Percentiles rank a stretch among this genome's conserved stretches.
These are phyloP conservation scores for Alloteropsis semialata DNA, from an alignment of 176 grass and related monocot species.

Conservation along the genomic window DNA sequence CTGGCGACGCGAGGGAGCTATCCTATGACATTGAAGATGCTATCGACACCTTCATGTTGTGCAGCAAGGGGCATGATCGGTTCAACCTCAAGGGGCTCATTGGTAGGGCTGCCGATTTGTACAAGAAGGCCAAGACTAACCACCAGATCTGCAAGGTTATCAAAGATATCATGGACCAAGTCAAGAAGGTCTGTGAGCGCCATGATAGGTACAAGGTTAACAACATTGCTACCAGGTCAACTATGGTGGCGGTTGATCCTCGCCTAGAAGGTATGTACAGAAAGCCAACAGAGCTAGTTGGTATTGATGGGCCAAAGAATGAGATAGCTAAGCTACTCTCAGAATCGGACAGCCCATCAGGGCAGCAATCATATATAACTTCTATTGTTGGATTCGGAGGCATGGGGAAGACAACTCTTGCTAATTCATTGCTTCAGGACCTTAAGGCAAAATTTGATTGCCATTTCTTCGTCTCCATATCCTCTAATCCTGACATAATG, in stretches of 20 bases:
- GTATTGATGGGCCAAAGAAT: neutral
- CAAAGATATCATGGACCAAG: neutral
- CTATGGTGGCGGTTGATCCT: neutral
- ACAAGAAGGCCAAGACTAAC: neutral
- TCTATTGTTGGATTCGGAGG: neutral
- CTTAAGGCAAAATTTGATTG: neutral
- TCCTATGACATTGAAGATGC: neutral
- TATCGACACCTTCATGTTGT: neutral
- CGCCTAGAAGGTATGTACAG: neutral
- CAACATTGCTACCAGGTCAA: neutral
- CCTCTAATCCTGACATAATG: neutral
- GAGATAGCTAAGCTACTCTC: neutral
- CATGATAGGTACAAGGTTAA: neutral
- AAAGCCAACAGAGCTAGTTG: conserved; percentile 5
- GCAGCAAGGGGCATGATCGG: fast-evolving
- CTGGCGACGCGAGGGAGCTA: neutral
- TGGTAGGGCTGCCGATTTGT: neutral
- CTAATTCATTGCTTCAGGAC: neutral
- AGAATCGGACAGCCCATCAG: neutral
- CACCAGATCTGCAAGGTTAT: neutral
- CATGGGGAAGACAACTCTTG: neutral
- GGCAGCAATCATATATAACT: neutral
- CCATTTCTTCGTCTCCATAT: neutral
- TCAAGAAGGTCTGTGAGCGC: neutral
- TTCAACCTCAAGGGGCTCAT: neutral